Conservation (phyloP, 2,329 filamentous ascomycete species). For the Claviceps arundinis region DNA sequence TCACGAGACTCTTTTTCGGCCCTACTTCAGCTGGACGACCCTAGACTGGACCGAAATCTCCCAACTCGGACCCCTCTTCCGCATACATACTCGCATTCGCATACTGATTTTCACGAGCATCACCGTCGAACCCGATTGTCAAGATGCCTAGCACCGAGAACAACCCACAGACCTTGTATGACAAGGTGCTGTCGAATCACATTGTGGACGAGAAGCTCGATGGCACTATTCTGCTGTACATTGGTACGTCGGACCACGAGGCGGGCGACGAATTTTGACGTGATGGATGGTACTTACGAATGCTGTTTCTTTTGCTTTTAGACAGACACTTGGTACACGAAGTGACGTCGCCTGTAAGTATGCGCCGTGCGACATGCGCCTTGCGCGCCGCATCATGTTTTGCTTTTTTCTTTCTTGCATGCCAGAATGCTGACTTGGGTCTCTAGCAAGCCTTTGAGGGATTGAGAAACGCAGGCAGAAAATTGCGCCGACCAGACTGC, state of each 20-base stretch:
- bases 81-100: too few species aligned
- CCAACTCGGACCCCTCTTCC: too few species aligned
- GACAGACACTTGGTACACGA: slow-evolving; percentile 95
- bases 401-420: neutral
- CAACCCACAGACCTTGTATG: slow-evolving; percentile 77
- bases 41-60: neutral
- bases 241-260: slow-evolving; percentile 45
- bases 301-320: slow-evolving; percentile 20
- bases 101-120: neutral
- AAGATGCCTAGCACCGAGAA: slow-evolving; percentile 59
- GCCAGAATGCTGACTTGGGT: neutral
- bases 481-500: slow-evolving; percentile 88
- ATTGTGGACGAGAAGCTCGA: slow-evolving; percentile 92
- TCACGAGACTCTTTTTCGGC: too few species aligned
- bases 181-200: slow-evolving; percentile 93
- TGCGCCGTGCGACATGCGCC: neutral
- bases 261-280: too few species aligned
- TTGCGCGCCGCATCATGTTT: too few species aligned
- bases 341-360: slow-evolving; percentile 81
- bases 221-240: slow-evolving; percentile 85
- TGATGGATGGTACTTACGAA: neutral
- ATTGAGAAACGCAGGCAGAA: slow-evolving; percentile 73
- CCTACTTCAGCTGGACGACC: neutral
- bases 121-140: slow-evolving; percentile 9
- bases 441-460: slow-evolving; percentile 89